Percentiles rank a stretch among this genome's conserved stretches.
phyloP scores from a whole-genome alignment of 768 basidiomycete species.

The Imleria badia region DNA sequence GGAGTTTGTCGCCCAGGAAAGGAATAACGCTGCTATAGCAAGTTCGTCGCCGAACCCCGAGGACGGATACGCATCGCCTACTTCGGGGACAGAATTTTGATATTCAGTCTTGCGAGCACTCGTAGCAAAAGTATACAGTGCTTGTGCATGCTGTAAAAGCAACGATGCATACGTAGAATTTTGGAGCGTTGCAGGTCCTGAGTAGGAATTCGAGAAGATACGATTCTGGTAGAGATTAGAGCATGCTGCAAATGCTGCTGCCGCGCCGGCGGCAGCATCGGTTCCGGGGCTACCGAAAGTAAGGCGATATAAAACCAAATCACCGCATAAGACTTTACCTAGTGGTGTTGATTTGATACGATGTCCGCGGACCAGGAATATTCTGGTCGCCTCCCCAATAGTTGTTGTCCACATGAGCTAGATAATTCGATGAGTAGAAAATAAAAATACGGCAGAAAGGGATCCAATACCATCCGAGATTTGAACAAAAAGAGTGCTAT shows the following conservation, averaged over 20 bases:
- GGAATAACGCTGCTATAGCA: constrained; percentile 70
- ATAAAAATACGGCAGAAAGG: neutral
- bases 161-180: constrained; percentile 71
- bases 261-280: constrained; percentile 80
- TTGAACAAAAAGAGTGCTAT: constrained; percentile 73
- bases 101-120: constrained; percentile 63
- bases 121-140: constrained; percentile 75
- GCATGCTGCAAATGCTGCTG: constrained; percentile 87
- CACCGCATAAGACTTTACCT: constrained; percentile 29
- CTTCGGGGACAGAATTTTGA: constrained; percentile 67
- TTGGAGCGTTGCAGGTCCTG: constrained; percentile 62
- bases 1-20: constrained; percentile 70
- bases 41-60: constrained; percentile 74
- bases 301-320: neutral
- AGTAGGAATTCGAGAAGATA: constrained; percentile 51
- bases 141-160: constrained; percentile 71
- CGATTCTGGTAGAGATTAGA: constrained; percentile 74
- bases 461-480: constrained; percentile 57
- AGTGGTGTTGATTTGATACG: constrained; percentile 76
- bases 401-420: constrained; percentile 62
- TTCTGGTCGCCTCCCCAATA: constrained; percentile 90
- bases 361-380: constrained; percentile 73
- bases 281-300: constrained; percentile 65
- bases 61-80: constrained; percentile 65
- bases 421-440: neutral